phyloP scores from a whole-genome alignment of 176 grass and related monocot genomes.

The Musa itinerans region DNA sequence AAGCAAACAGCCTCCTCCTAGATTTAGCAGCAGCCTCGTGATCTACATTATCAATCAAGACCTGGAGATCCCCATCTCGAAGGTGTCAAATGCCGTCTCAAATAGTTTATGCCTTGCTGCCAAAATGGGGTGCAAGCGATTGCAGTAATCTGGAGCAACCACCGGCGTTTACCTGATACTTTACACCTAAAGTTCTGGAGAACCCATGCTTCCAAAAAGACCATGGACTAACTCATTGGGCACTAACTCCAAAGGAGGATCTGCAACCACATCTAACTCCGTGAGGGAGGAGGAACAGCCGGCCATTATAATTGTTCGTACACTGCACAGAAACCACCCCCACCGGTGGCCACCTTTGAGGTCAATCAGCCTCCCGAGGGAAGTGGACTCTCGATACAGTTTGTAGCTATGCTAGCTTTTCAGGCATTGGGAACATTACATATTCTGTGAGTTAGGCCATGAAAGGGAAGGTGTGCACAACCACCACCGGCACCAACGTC shows the following conservation, averaged over 20 bases:
- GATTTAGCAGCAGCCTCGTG: background rate
- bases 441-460: conserved; percentile 3
- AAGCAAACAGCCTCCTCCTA: background rate
- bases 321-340: background rate
- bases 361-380: background rate
- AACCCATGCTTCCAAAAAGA: background rate
- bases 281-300: background rate
- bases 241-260: background rate
- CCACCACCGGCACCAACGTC: background rate
- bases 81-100: background rate
- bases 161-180: background rate
- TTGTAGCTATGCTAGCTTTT: background rate
- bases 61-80: background rate
- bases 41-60: background rate
- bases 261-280: background rate
- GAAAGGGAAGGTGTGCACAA: conserved; percentile 2
- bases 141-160: background rate
- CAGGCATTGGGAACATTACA: background rate
- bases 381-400: background rate
- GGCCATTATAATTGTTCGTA: background rate
- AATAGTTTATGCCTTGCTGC: background rate
- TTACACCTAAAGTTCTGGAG: background rate
- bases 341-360: background rate
- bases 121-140: background rate
- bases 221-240: conserved; percentile 2